Evolutionary conservation across 2,329 filamentous ascomycete species (phyloP).

Genomic region (Fusarium longipes): DNA sequence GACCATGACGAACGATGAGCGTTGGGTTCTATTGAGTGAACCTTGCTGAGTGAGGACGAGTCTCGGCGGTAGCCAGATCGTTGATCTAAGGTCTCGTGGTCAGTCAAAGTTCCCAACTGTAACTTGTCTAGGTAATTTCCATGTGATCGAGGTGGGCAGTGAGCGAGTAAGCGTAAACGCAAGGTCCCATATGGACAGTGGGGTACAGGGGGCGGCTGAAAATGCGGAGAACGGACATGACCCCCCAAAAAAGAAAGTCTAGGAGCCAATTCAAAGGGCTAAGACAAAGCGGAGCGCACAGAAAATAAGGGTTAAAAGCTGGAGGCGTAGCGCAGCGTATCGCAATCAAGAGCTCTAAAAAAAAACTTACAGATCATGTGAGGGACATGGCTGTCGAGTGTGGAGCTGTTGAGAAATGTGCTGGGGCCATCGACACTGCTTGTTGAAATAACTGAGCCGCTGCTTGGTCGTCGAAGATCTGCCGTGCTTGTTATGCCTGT

Average conservation of each 20-base stretch:
- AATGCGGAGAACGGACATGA: constrained; percentile 46
- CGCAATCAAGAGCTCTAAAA: neutral
- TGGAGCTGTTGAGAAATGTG: constrained; percentile 45
- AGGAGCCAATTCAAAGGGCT: constrained; percentile 32
- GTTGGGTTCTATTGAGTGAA: constrained; percentile 43
- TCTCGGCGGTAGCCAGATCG: constrained; percentile 53
- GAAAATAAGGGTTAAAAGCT: constrained; percentile 32
- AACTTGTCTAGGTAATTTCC: constrained; percentile 32
- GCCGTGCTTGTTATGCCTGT: constrained; percentile 49
- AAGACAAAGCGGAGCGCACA: constrained; percentile 22
- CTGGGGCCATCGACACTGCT: constrained; percentile 47
- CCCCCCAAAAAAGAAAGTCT: constrained; percentile 39
- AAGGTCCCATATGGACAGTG: constrained; percentile 18
- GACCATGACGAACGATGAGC: constrained; percentile 46
- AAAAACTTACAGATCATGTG: constrained; percentile 61
- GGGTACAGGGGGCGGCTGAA: constrained; percentile 44
- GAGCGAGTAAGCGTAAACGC: constrained; percentile 14
- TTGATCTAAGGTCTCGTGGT: constrained; percentile 54
- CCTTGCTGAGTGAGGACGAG: constrained; percentile 47
- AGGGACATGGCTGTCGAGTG: constrained; percentile 58
- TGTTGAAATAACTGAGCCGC: constrained; percentile 49
- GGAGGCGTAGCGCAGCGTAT: constrained; percentile 13
- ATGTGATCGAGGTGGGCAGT: constrained; percentile 39
- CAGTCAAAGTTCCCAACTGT: constrained; percentile 38
- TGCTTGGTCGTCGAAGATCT: constrained; percentile 54